Conservation (phyloP, 768 basidiomycete species). For the Termitomyces sp. region DNA sequence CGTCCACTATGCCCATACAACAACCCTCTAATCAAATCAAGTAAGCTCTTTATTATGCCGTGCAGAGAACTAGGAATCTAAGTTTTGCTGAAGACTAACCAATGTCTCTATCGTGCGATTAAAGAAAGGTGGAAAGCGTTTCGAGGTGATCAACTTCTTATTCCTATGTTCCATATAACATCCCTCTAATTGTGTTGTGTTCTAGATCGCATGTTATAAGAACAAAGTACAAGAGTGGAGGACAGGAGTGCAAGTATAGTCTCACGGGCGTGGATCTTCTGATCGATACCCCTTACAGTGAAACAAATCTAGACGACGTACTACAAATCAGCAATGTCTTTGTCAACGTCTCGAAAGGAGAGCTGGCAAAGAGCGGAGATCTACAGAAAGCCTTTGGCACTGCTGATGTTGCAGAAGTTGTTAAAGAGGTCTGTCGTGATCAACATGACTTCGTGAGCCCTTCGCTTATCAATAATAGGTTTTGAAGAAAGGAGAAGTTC, state of each 20-base stretch:
- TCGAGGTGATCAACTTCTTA: slow-evolving; percentile 57
- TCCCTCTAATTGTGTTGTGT: not conserved
- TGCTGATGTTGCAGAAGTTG: slow-evolving; percentile 60
- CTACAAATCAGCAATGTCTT: slow-evolving; percentile 97
- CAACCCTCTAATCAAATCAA: slow-evolving; percentile 92
- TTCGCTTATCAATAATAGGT: slow-evolving; percentile 47
- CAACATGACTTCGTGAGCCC: not conserved
- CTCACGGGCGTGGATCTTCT: not conserved
- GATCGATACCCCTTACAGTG: slow-evolving; percentile 36
- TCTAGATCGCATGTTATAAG: slow-evolving; percentile 94
- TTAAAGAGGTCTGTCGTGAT: slow-evolving; percentile 61
- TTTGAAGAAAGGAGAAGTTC: slow-evolving; percentile 91
- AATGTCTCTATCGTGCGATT: slow-evolving; percentile 95
- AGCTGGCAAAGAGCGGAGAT: slow-evolving; percentile 84
- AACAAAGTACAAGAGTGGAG: slow-evolving; percentile 99
- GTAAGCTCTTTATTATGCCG: slow-evolving; percentile 27
- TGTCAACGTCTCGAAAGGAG: slow-evolving; percentile 93
- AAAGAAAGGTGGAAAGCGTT: slow-evolving; percentile 96
- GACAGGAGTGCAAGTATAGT: slow-evolving; percentile 67
- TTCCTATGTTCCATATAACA: not conserved
- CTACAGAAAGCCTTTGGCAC: slow-evolving; percentile 91
- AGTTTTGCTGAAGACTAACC: slow-evolving; percentile 60
- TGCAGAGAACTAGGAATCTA: not conserved
- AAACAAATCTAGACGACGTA: slow-evolving; percentile 92
- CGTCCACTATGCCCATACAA: slow-evolving; percentile 50